Base-by-base conservation (phyloP, 2,329 filamentous ascomycete genomes). In the Aspergillus hiratsukae region DNA sequence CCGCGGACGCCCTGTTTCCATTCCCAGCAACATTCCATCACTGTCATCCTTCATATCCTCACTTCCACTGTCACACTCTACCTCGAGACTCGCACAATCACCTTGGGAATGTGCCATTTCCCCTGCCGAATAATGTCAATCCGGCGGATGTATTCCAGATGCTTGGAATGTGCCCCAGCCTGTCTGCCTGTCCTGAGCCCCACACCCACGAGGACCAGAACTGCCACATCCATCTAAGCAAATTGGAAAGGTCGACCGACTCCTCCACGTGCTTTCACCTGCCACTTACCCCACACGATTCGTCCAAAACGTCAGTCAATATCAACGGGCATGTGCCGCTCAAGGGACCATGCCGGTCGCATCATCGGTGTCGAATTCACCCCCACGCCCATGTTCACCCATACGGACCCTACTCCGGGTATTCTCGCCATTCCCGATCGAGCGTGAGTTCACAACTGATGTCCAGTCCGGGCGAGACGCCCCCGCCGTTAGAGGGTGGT, bases 381-480 rank as follows among this genome's bases (percentile, higher is more conserved):
- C 56, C 61, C 19, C 71, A 74, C 57, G 52, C 58, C 14, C 72
- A 75, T 51, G 51, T 65, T 17, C 70, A 74, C 21, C 69, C 67
- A 37, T 71, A 72, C 54, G 66, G 65, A 23, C 67, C 65, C 1
- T 73, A 72, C 54, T 69, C 71, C 1, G 69, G 67, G 1, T 73
- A 73, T 52, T 66, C 71, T 1, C 72, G 72, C 40, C 70, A 72
- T 5, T 70, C 70, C 7, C 66, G 71, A 17, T 72, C 70, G 14
- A 74, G 72, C 48, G 58, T 72, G 17, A 75, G 71, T 53, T 75
- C 72, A 6, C 72, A 72, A 35, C 55, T 73, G 25, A 49, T 71
- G 10, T 69, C 71, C 6, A 75, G 71, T 54, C 71, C 75, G 1
- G 66, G 69, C 17, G 70, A 74, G 45, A 74, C 69, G 2, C 71